A percentile compares a stretch with the other conserved stretches of the same genome.
Evolutionary conservation across 1,284 basidiomycete genomes (phyloP).

Genomic region (Phylloporus sp.): DNA sequence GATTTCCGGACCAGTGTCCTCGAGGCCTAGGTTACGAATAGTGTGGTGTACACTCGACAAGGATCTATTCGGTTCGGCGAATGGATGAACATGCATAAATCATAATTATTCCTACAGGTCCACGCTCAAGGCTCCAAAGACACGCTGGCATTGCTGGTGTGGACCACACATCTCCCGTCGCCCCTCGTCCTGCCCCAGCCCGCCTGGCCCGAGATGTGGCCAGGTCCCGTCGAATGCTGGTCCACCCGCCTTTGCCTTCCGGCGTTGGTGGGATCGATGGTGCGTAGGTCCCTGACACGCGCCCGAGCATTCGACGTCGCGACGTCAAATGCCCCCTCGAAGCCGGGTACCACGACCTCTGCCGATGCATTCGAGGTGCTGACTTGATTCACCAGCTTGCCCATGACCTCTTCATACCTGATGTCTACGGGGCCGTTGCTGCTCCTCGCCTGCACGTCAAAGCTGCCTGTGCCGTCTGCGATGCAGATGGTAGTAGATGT

Average conservation of each 20-base stretch:
- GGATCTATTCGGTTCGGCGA: too few species aligned
- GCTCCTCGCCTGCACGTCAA: conserved; percentile 40
- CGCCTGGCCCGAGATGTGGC: conserved; percentile 20
- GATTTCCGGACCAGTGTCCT: too few species aligned
- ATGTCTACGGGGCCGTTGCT: conserved; percentile 46
- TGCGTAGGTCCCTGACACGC: conserved; percentile 23
- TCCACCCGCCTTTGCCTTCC: conserved; percentile 40
- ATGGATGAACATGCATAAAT: not conserved
- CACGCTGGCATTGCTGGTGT: conserved; percentile 33
- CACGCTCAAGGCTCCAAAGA: conserved; percentile 26
- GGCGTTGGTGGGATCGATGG: conserved; percentile 47
- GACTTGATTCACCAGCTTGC: conserved; percentile 40
- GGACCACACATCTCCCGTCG: conserved; percentile 20
- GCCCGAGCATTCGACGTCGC: conserved; percentile 41
- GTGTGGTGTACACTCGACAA: too few species aligned
- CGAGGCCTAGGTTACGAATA: too few species aligned
- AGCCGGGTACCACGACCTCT: conserved; percentile 46
- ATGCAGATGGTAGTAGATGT: conserved; percentile 20
- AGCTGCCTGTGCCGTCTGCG: conserved; percentile 35
- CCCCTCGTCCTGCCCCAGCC: conserved; percentile 20
- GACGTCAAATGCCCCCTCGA: conserved; percentile 51
- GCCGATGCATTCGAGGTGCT: conserved; percentile 48
- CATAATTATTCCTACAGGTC: not conserved
- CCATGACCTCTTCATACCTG: conserved; percentile 34
- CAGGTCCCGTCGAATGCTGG: not conserved